Conservation (phyloP, 169 alveolate species). For the Pseudocohnilembus persalinus region DNA sequence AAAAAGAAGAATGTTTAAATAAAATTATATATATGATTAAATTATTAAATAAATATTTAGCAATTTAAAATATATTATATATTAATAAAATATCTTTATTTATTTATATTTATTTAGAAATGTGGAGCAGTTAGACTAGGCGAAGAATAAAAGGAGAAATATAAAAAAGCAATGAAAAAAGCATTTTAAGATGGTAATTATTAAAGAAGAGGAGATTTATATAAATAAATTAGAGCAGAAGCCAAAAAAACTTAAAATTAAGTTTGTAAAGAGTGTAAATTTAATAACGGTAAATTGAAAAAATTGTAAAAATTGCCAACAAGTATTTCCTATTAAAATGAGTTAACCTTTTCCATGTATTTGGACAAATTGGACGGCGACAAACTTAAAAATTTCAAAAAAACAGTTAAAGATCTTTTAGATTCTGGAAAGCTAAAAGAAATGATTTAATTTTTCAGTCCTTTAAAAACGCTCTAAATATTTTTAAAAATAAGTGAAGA, state of each 20-base stretch:
- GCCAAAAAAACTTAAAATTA: slow-evolving; percentile 59
- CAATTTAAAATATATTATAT: too few species aligned
- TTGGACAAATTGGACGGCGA: not conserved
- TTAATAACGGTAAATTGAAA: slow-evolving; percentile 75
- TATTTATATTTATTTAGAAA: not conserved
- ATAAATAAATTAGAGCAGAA: slow-evolving; percentile 41
- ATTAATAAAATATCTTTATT: not conserved
- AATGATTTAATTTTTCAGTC: slow-evolving; percentile 69
- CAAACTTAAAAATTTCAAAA: slow-evolving; percentile 5
- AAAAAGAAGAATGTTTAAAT: not conserved
- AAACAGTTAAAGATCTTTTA: slow-evolving; percentile 26
- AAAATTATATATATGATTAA: too few species aligned
- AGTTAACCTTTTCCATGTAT: not conserved
- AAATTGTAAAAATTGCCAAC: slow-evolving; percentile 61
- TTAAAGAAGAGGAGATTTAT: slow-evolving; percentile 27
- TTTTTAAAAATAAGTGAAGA: slow-evolving; percentile 89
- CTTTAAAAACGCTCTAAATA: slow-evolving; percentile 88
- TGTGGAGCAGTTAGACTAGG: slow-evolving; percentile 70
- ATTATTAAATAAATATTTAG: too few species aligned
- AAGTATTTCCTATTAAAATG: slow-evolving; percentile 2
- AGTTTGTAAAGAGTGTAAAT: slow-evolving; percentile 68
- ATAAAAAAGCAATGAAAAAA: slow-evolving; percentile 47
- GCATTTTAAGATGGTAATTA: slow-evolving; percentile 31
- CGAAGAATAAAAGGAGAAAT: slow-evolving; percentile 71
- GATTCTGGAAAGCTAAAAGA: slow-evolving; percentile 82